phyloP scores from a whole-genome alignment of 2,329 filamentous ascomycete species.

The Tolypocladium capitatum region DNA sequence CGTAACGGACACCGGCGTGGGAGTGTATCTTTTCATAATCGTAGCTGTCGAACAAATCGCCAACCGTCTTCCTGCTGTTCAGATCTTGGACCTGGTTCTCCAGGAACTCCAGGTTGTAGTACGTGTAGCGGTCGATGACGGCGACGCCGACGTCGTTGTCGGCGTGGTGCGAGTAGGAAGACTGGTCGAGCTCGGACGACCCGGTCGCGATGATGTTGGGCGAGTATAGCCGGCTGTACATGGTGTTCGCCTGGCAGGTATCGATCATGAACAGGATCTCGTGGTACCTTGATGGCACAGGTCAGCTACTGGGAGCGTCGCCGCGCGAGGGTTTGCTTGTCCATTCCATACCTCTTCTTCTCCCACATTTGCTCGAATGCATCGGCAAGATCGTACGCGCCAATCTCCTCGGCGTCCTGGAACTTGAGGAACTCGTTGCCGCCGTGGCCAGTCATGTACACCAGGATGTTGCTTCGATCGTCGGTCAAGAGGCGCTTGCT shows the following conservation, averaged over 20 bases:
- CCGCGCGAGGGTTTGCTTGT: background rate
- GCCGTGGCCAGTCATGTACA: slow-evolving; percentile 98
- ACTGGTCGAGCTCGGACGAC: slow-evolving; percentile 91
- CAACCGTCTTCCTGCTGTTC: slow-evolving; percentile 76
- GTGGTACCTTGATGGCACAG: slow-evolving; percentile 51
- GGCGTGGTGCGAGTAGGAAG: slow-evolving; percentile 92
- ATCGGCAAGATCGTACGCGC: slow-evolving; percentile 87
- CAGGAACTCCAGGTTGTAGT: slow-evolving; percentile 95
- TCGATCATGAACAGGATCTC: slow-evolving; percentile 99
- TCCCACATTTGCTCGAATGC: slow-evolving; percentile 99
- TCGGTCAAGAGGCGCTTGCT: slow-evolving; percentile 91
- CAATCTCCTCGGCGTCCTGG: slow-evolving; percentile 95
- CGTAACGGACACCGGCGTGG: slow-evolving; percentile 81
- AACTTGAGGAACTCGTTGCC: slow-evolving; percentile 98
- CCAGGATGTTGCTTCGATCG: slow-evolving; percentile 88
- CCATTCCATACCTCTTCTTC: slow-evolving; percentile 69
- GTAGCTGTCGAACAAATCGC: slow-evolving; percentile 92
- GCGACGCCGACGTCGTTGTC: slow-evolving; percentile 97
- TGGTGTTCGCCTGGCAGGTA: slow-evolving; percentile 97
- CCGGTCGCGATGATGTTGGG: slow-evolving; percentile 97
- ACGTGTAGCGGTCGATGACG: slow-evolving; percentile 96
- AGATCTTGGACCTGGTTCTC: slow-evolving; percentile 81
- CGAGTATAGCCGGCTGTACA: slow-evolving; percentile 97
- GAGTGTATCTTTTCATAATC: slow-evolving; percentile 91
- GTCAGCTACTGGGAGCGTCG: background rate